Base-by-base conservation (phyloP, 1,139 yeast genomes). In the Kodamaea sp. region DNA sequence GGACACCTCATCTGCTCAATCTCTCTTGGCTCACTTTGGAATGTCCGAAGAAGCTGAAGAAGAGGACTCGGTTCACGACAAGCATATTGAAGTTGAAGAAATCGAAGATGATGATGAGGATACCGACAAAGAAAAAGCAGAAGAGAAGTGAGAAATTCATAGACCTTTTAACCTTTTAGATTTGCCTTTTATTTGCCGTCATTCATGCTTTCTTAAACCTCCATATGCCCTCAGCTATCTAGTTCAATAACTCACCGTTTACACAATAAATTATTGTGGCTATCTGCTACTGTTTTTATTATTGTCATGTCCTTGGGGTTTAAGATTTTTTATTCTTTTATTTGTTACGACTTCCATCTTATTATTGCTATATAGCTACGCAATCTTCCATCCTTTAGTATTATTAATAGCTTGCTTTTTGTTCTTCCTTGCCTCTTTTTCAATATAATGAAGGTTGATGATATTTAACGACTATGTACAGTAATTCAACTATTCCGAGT, bases 11-110 rank as follows among this genome's bases (percentile, higher is more conserved):
- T 66, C 73, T 12, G 76, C 76, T 11, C 75, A 70, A 49, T 66
- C 73, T 6, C 56, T 73, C 44, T 66, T 74, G 49, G 75, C 75
- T 26, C 73, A 71, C 39, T 71, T 73, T 39, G 76, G 76, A 31
- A 69, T 68, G 66, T 55, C 65, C 27, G 55, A 49, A 23, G 50
- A 45, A 22, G 50, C 41, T 5, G 48, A 47, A 5, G 51, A 42
- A 14, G 31, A 22, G 20, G 51, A 42, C 13, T 53, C 39, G 12
- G 53, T 46, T 12, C 59, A 55, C 32, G 55, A 43, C 14, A 47
- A 44, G 23, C 40, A 34, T 22, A 31, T 33, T 20, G 45, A 37
- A 28, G 53, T 40, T 22, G 47, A 46, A 24, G 43, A 37, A 11
- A 57, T 53, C 4, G 48, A 50, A 5, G 57, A 48, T 27, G 57